A percentile compares a stretch with the other conserved stretches of the same genome.
These are phyloP conservation scores for Septoria linicola DNA, from an alignment of 2,329 filamentous ascomycete genomes.

Conservation along the genomic window DNA sequence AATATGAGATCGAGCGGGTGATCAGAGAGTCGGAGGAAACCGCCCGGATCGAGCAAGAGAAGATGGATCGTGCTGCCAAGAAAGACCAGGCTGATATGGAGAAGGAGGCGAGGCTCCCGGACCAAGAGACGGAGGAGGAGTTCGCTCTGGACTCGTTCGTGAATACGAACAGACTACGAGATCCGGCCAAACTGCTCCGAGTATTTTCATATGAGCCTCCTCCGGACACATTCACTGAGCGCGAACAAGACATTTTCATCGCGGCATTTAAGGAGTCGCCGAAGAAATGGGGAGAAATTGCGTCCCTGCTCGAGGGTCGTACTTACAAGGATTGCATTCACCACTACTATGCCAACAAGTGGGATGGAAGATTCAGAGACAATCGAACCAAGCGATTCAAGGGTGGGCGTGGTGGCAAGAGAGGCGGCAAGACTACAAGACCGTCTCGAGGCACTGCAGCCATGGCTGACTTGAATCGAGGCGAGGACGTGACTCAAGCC, in stretches of 20 bases:
- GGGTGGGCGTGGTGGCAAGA: constrained; percentile 33
- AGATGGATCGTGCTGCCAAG: constrained; percentile 51
- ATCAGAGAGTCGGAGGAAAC: constrained; percentile 72
- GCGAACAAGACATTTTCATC: constrained; percentile 70
- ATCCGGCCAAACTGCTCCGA: constrained; percentile 65
- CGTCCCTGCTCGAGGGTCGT: constrained; percentile 64
- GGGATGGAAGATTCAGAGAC: constrained; percentile 72
- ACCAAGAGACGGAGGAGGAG: constrained; percentile 64
- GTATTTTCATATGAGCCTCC: constrained; percentile 72
- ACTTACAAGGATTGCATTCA: constrained; percentile 79
- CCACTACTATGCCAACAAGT: constrained; percentile 81
- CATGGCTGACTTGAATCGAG: constrained; percentile 61
- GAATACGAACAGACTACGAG: constrained; percentile 65
- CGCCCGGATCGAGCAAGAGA: constrained; percentile 66
- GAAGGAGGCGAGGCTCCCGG: constrained; percentile 72
- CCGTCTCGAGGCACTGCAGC: constrained; percentile 54
- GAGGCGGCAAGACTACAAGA: constrained; percentile 51
- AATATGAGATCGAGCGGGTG: constrained; percentile 70
- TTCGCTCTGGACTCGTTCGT: constrained; percentile 59
- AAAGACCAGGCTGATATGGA: constrained; percentile 71
- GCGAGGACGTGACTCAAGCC: constrained; percentile 36
- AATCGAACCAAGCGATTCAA: constrained; percentile 59
- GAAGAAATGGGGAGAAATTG: constrained; percentile 80
- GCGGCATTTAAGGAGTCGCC: constrained; percentile 71
- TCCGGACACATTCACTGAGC: constrained; percentile 70